Conservation (phyloP, 768 basidiomycete genomes). For the Trametopsis cervina region DNA sequence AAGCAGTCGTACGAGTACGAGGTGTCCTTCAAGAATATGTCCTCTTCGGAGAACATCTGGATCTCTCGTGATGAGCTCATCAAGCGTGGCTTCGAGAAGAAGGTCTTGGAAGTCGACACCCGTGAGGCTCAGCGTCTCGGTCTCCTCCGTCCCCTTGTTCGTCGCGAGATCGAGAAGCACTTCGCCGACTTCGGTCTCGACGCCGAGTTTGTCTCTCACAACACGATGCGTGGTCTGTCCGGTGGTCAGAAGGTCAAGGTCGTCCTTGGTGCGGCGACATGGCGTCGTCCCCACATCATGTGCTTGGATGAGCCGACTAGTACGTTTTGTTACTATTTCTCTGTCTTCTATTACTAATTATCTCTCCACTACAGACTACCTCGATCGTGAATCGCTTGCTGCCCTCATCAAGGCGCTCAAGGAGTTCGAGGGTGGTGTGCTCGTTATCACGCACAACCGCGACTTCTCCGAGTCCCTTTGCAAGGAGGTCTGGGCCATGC, state of each 20-base stretch:
- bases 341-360: slow-evolving; percentile 2
- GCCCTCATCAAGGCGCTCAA: slow-evolving; percentile 98
- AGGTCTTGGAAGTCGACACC: slow-evolving; percentile 95
- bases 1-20: slow-evolving; percentile 99
- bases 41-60: slow-evolving; percentile 98
- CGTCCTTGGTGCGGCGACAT: slow-evolving; percentile 95
- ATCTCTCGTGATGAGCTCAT: slow-evolving; percentile 91
- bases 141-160: slow-evolving; percentile 92
- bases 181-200: slow-evolving; percentile 99
- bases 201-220: slow-evolving; percentile 98
- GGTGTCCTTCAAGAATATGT: slow-evolving; percentile 90
- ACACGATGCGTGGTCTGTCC: slow-evolving; percentile 97
- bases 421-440: slow-evolving; percentile 96
- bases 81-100: slow-evolving; percentile 99
- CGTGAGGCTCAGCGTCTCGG: slow-evolving; percentile 96
- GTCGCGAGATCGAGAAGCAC: slow-evolving; percentile 98
- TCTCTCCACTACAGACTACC: slow-evolving; percentile 73
- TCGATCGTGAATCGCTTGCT: slow-evolving; percentile 98
- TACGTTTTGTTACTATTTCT: slow-evolving; percentile 27
- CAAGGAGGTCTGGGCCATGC: slow-evolving; percentile 99
- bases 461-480: slow-evolving; percentile 99
- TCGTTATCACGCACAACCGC: slow-evolving; percentile 95
- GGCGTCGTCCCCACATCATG: slow-evolving; percentile 97
- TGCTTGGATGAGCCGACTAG: slow-evolving; percentile 97
- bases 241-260: slow-evolving; percentile 99